These are phyloP conservation scores for Acer negundo DNA, from an alignment of 345 rosid species.

Conservation along the genomic window DNA sequence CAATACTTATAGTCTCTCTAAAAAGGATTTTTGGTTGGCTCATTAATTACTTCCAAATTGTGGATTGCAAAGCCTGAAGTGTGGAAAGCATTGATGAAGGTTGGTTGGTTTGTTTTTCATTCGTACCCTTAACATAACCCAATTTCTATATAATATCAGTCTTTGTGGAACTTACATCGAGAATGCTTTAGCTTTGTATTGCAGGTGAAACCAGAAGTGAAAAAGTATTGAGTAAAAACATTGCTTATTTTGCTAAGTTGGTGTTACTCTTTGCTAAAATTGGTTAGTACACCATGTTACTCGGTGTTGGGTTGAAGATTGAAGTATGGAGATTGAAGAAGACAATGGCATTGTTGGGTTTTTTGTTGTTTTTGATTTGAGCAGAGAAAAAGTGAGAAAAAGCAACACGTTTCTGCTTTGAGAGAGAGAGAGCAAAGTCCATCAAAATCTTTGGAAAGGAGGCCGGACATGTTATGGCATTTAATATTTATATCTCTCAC, in stretches of 20 bases:
- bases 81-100: slow-evolving; percentile 26
- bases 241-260: slow-evolving; percentile 11
- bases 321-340: too few relatives aligned
- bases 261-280: not conserved
- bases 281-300: not conserved
- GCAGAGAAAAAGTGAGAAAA: too few relatives aligned
- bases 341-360: too few relatives aligned
- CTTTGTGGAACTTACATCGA: not conserved
- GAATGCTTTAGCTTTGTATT: not conserved
- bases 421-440: too few relatives aligned
- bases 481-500: too few relatives aligned
- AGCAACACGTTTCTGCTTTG: too few relatives aligned
- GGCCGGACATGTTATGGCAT: too few relatives aligned
- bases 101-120: not conserved
- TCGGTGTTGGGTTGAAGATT: too few relatives aligned
- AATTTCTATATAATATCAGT: not conserved
- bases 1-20: too few relatives aligned
- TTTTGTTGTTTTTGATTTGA: too few relatives aligned
- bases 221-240: slow-evolving; percentile 13
- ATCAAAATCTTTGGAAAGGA: too few relatives aligned
- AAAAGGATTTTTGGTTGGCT: too few relatives aligned
- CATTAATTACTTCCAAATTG: not conserved
- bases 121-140: not conserved
- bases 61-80: slow-evolving; percentile 20
- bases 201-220: slow-evolving; percentile 20